phyloP scores from a whole-genome alignment of 192 early-diverging fungal genomes.

The Linnemannia hyalina region DNA sequence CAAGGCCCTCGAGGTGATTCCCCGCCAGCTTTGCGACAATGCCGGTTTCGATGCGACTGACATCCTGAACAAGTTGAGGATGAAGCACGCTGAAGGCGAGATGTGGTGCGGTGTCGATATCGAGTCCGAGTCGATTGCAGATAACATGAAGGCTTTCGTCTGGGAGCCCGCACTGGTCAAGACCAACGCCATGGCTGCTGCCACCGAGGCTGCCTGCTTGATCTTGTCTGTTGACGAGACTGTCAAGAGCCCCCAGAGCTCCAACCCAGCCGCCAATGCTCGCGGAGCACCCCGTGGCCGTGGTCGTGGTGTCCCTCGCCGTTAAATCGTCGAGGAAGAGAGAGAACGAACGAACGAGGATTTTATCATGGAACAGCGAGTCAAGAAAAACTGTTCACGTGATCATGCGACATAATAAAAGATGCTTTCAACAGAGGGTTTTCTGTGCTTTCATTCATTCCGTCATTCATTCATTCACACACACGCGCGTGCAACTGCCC shows the following conservation, averaged over 20 bases:
- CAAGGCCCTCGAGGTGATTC: conserved; percentile 96
- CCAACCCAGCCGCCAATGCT: conserved; percentile 77
- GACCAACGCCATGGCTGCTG: conserved; percentile 94
- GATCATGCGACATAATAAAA: too few species aligned
- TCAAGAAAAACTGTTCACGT: too few species aligned
- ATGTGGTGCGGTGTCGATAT: conserved; percentile 97
- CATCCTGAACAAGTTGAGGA: conserved; percentile 96
- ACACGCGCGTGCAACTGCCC: too few species aligned
- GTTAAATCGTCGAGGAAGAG: conserved; percentile 33
- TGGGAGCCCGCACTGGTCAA: conserved; percentile 99
- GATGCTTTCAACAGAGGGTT: too few species aligned
- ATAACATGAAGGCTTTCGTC: conserved; percentile 94
- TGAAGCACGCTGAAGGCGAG: conserved; percentile 85
- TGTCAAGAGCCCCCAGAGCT: conserved; percentile 89
- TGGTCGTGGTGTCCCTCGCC: conserved; percentile 76
- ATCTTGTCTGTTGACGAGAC: conserved; percentile 98
- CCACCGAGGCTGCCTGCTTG: conserved; percentile 96
- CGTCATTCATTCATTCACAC: not conserved
- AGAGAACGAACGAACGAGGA: not conserved
- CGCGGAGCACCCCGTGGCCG: conserved; percentile 69
- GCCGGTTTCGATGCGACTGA: conserved; percentile 99
- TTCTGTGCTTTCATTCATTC: not conserved
- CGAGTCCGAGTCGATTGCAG: conserved; percentile 85
- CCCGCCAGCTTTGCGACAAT: conserved; percentile 98
- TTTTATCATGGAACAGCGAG: too few species aligned